Base-by-base conservation (phyloP, 441 rosid species). In the Adansonia gregorii region DNA sequence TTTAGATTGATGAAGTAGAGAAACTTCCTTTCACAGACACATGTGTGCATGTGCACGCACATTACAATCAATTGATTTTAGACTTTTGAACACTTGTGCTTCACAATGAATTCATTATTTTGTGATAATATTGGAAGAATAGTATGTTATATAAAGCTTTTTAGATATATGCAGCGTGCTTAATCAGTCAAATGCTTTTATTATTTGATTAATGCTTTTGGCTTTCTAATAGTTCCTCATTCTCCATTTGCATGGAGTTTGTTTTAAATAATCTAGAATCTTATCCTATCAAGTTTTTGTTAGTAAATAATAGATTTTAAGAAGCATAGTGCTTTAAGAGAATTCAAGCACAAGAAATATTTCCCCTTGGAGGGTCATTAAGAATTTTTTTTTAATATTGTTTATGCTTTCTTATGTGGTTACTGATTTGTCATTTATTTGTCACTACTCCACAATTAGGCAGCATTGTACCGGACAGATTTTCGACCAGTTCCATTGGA, bases 401-500 rank as follows among this genome's bases (percentile, higher is more conserved):
- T 55, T 69, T 59, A 8, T 70, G 20, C 69, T 66, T 78, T 59
- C 35, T 14, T 67, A 56, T 61, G 15, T 55, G 31, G 46, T 69
- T 81, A 48, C 58, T 54, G 27, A 54, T 46, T 64, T 31, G 51
- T 64, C 55, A 68, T 61, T 71, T 67, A 35, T 55, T 66, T 68
- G 70, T 65, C 9, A 27, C 67, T 76, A 55, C 73, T 81, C 64
- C 84, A 79, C 77, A 48, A 76, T 80, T 86, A 96, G 99, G 98
- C 98, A 76, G 99, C 98, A 60, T 81, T 96, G 76, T 96, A 94
- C 80, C 90, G 94, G 85, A 94, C 99, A 49, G 91, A 96, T 76
- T 96, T 93, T 75, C 95, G 99, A 76, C 99, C 99, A 65, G 98
- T 96, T 85, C 99, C 99, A 6, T 85, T 96, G 48, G 98, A 86